These are phyloP conservation scores for Ganoderma resinaceum DNA, from an alignment of 1,284 basidiomycete genomes.

Conservation along the genomic window DNA sequence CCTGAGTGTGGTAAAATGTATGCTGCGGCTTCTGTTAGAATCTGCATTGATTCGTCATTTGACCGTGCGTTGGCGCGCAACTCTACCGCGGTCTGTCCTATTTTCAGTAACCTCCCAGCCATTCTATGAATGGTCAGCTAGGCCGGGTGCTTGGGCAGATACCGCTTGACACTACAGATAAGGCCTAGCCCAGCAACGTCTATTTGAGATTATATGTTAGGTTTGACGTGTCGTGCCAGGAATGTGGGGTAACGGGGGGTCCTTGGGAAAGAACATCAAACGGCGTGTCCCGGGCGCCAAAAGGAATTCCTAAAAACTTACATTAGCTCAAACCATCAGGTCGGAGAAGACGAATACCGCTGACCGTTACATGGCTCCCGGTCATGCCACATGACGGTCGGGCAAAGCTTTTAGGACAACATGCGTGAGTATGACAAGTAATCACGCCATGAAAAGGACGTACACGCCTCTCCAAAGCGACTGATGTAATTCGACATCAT, in stretches of 20 bases:
- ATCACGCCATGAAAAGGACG: neutral
- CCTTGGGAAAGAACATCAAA: neutral
- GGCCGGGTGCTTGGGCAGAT: neutral
- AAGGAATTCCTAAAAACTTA: neutral
- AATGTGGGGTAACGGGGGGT: neutral
- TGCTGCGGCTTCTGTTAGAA: neutral
- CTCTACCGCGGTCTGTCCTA: neutral
- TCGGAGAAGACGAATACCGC: neutral
- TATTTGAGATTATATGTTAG: neutral
- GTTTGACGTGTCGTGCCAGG: neutral
- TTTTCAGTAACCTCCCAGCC: neutral
- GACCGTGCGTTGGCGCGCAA: neutral
- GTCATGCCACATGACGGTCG: neutral
- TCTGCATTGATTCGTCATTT: constrained; percentile 1
- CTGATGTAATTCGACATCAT: neutral
- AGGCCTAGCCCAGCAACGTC: neutral
- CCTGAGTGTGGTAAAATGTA: neutral
- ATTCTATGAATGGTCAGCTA: neutral
- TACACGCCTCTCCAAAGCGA: neutral
- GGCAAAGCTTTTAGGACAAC: neutral
- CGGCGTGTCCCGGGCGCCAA: neutral
- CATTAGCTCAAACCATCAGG: constrained; percentile 2
- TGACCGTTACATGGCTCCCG: neutral
- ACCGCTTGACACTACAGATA: neutral
- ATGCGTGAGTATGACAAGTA: neutral